These are phyloP conservation scores for Diversispora epigaea DNA, from an alignment of 192 early-diverging fungal genomes.

Conservation along the genomic window DNA sequence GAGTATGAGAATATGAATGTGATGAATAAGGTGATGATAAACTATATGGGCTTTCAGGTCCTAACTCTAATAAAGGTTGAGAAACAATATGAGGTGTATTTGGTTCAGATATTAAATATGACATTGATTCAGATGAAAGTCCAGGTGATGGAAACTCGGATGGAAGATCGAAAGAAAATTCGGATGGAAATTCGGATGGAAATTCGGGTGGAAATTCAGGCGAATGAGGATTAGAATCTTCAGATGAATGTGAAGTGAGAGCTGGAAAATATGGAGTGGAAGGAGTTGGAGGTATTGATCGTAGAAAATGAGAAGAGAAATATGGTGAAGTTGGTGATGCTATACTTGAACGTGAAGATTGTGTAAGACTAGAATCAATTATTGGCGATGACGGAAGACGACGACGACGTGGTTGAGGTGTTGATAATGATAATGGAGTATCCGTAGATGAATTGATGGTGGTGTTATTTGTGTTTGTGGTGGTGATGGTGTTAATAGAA, in stretches of 20 bases:
- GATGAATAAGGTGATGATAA: background rate
- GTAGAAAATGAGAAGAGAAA: background rate
- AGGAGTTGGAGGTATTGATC: slow-evolving; percentile 4
- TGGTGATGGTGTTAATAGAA: background rate
- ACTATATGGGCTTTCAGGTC: background rate
- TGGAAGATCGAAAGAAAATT: too few relatives aligned
- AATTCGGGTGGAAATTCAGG: background rate
- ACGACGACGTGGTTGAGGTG: background rate
- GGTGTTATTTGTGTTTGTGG: background rate
- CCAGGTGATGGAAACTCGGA: too few relatives aligned
- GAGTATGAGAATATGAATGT: background rate
- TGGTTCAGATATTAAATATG: background rate
- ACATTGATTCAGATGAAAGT: too few relatives aligned
- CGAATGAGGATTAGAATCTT: background rate
- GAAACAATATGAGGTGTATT: background rate
- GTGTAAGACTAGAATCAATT: background rate
- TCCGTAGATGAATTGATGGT: background rate
- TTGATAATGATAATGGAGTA: slow-evolving; percentile 21
- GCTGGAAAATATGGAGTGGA: slow-evolving; percentile 13
- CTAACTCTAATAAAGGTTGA: background rate
- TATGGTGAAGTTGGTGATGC: background rate
- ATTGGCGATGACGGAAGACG: slow-evolving; percentile 5
- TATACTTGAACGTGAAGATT: background rate
- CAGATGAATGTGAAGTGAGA: background rate
- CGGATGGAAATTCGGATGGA: too few relatives aligned